Conservation (phyloP, 306 rosid species). For the Sechiopsis laciniata region DNA sequence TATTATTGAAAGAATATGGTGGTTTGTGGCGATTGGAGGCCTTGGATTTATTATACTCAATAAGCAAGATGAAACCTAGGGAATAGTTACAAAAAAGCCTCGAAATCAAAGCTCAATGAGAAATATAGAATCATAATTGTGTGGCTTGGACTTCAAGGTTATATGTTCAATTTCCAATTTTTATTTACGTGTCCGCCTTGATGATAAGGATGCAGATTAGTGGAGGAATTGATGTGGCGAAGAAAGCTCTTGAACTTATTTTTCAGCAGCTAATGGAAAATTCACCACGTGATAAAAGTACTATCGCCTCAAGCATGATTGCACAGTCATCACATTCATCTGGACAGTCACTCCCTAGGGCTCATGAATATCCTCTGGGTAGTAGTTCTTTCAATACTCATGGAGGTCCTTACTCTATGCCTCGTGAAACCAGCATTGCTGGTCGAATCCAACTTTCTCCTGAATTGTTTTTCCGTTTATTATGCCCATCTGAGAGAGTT, state of each 20-base stretch:
- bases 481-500: conserved; percentile 74
- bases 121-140: background rate
- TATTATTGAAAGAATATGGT: background rate
- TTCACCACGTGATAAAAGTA: conserved; percentile 51
- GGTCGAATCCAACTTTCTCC: conserved; percentile 52
- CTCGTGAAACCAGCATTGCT: conserved; percentile 52
- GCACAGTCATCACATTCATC: conserved; percentile 53
- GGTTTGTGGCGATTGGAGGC: background rate
- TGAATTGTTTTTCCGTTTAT: conserved; percentile 63
- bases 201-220: conserved; percentile 49
- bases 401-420: conserved; percentile 40
- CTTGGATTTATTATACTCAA: background rate
- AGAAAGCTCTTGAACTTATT: conserved; percentile 74
- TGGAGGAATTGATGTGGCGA: conserved; percentile 64
- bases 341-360: conserved; percentile 34
- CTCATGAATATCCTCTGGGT: conserved; percentile 33
- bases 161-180: background rate
- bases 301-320: conserved; percentile 29
- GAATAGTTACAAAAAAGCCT: no score
- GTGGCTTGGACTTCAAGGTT: background rate
- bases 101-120: no score
- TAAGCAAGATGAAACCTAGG: background rate
- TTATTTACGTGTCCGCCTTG: conserved; percentile 8
- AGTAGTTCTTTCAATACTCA: conserved; percentile 41
- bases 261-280: conserved; percentile 66